phyloP scores from a whole-genome alignment of 441 rosid species.

The Gossypium trilobum region DNA sequence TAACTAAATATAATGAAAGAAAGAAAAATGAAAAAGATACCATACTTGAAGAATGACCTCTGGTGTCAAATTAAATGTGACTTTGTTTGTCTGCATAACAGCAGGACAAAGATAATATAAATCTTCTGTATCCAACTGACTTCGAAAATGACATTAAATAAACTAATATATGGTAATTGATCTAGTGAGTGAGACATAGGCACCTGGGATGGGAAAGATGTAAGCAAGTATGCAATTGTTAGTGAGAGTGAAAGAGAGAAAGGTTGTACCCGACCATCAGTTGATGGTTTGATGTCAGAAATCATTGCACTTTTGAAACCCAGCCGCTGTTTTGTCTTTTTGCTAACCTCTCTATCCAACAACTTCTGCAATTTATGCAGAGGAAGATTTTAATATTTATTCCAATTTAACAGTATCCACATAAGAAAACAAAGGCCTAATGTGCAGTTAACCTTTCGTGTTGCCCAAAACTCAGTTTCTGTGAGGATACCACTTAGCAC shows the following conservation, averaged over 20 bases:
- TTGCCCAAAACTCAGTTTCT: slow-evolving; percentile 84
- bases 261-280: slow-evolving; percentile 71
- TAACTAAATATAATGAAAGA: slow-evolving; percentile 1
- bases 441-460: slow-evolving; percentile 53
- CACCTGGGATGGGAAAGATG: neutral
- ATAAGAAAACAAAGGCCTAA: neutral
- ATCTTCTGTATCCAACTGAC: neutral
- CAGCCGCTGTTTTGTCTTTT: slow-evolving; percentile 54
- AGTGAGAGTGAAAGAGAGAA: neutral
- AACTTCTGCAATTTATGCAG: slow-evolving; percentile 42
- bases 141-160: neutral
- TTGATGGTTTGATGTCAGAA: slow-evolving; percentile 59
- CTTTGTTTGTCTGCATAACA: slow-evolving; percentile 68
- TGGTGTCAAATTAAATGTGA: slow-evolving; percentile 71
- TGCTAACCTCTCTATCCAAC: slow-evolving; percentile 47
- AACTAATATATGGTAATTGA: neutral
- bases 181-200: neutral
- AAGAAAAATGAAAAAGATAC: neutral
- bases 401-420: neutral
- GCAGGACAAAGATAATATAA: slow-evolving; percentile 9
- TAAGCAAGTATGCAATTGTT: neutral
- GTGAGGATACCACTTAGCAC: slow-evolving; percentile 63
- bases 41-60: slow-evolving; percentile 81
- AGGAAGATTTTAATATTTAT: slow-evolving; percentile 13
- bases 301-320: slow-evolving; percentile 81